phyloP scores from a whole-genome alignment of 768 basidiomycete genomes.

The Mycena olivaceomarginata region DNA sequence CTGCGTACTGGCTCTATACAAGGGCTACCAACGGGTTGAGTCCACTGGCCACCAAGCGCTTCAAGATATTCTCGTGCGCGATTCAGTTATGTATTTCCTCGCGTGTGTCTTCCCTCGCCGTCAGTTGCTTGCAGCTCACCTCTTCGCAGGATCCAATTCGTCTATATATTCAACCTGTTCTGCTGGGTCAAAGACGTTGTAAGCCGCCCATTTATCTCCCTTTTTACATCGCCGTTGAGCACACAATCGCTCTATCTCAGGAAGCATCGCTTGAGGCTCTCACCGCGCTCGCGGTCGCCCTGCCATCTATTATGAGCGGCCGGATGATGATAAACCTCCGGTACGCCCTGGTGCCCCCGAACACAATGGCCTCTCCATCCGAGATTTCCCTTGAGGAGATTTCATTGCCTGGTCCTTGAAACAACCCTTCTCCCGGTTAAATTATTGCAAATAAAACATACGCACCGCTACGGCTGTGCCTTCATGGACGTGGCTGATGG shows the following conservation, averaged over 20 bases:
- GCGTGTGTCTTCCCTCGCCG: constrained; percentile 9
- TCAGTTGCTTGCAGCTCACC: background rate
- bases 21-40: constrained; percentile 28
- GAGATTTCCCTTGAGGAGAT: constrained; percentile 12
- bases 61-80: constrained; percentile 35
- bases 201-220: background rate
- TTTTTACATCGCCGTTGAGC: constrained; percentile 22
- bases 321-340: constrained; percentile 48
- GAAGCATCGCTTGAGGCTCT: constrained; percentile 39
- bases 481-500: background rate
- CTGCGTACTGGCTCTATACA: constrained; percentile 32
- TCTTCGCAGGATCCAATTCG: constrained; percentile 7
- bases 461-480: background rate
- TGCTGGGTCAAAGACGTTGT: constrained; percentile 15
- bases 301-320: constrained; percentile 42
- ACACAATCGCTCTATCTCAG: background rate
- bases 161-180: constrained; percentile 17
- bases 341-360: constrained; percentile 1
- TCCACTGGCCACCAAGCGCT: constrained; percentile 5
- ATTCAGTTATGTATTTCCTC: constrained; percentile 35
- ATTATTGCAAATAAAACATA: background rate
- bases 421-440: background rate
- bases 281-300: constrained; percentile 41
- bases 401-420: background rate
- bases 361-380: background rate